Conservation (phyloP, 352 stramenopile species). For the Phytopythium delawarense region DNA sequence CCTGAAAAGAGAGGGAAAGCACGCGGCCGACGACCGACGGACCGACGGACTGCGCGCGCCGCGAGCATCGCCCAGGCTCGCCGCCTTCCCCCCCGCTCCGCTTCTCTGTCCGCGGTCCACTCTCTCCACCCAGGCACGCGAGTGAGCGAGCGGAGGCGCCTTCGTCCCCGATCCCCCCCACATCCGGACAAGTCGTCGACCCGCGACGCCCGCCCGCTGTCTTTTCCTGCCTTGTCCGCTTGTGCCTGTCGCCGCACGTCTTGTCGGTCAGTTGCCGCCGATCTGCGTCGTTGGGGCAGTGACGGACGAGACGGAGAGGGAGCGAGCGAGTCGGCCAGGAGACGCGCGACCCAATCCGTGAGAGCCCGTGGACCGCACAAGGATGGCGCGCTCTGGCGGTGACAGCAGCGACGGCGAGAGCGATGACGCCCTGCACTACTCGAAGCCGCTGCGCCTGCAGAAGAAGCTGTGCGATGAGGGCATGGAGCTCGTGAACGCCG, state of each 20-base stretch:
- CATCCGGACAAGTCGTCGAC: constrained; percentile 1
- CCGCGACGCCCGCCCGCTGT: not conserved
- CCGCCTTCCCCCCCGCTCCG: not conserved
- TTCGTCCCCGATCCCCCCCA: not conserved
- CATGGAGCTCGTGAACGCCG: constrained; percentile 80
- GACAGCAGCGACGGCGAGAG: constrained; percentile 47
- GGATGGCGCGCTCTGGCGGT: constrained; percentile 37
- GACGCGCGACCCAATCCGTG: not conserved
- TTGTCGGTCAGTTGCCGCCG: not conserved
- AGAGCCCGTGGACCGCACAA: constrained; percentile 11
- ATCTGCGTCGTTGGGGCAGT: not conserved
- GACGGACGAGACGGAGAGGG: not conserved
- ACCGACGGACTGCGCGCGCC: not conserved
- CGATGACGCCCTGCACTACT: constrained; percentile 57
- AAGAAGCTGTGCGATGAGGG: constrained; percentile 77
- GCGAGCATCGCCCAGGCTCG: not conserved
- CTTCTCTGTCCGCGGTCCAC: constrained; percentile 1
- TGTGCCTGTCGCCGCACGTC: not conserved
- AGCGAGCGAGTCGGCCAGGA: not conserved
- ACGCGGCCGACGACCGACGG: constrained; percentile 3
- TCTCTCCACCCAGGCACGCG: not conserved
- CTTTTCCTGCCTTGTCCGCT: not conserved
- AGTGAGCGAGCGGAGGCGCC: not conserved
- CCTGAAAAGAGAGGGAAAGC: constrained; percentile 7
- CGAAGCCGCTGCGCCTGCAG: constrained; percentile 58